Conservation (phyloP, 1,284 basidiomycete species). For the Sporisorium reilianum region DNA sequence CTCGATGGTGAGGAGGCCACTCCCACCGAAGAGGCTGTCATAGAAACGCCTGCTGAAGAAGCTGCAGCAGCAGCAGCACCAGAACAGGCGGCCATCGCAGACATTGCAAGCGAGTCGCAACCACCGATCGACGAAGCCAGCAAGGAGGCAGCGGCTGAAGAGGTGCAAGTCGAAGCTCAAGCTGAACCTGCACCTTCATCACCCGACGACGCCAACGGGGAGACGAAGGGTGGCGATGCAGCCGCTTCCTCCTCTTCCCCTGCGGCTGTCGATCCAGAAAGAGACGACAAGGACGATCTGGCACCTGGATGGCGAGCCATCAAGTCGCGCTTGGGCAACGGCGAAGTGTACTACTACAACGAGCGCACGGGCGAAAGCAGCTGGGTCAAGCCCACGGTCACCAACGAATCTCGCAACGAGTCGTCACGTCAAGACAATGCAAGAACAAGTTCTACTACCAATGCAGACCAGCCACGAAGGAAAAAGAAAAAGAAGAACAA, state of each 20-base stretch:
- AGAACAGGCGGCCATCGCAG: not conserved
- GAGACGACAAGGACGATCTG: slow-evolving; percentile 7
- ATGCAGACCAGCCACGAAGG: slow-evolving; percentile 5
- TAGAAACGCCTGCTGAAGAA: not conserved
- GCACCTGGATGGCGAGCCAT: slow-evolving; percentile 38
- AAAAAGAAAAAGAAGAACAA: slow-evolving; percentile 40
- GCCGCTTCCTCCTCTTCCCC: slow-evolving; percentile 5
- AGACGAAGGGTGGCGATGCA: not conserved
- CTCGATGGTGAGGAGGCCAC: slow-evolving; percentile 21
- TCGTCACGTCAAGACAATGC: not conserved
- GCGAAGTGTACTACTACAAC: slow-evolving; percentile 53
- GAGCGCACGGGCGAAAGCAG: slow-evolving; percentile 40
- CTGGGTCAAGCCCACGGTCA: slow-evolving; percentile 27
- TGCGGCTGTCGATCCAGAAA: not conserved
- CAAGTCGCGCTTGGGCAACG: slow-evolving; percentile 27
- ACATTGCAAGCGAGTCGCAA: not conserved
- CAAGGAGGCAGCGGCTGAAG: not conserved
- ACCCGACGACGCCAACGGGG: not conserved
- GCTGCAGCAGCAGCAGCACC: not conserved
- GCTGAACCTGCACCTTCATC: not conserved
- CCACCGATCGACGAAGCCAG: not conserved
- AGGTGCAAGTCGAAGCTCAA: not conserved
- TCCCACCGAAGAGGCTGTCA: not conserved
- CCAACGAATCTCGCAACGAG: slow-evolving; percentile 10
- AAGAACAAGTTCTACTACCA: not conserved